A percentile compares a stretch with the other conserved stretches of the same genome.
Conservation (phyloP, 371 early-diverging fungal species). For the Mucor sp. region DNA sequence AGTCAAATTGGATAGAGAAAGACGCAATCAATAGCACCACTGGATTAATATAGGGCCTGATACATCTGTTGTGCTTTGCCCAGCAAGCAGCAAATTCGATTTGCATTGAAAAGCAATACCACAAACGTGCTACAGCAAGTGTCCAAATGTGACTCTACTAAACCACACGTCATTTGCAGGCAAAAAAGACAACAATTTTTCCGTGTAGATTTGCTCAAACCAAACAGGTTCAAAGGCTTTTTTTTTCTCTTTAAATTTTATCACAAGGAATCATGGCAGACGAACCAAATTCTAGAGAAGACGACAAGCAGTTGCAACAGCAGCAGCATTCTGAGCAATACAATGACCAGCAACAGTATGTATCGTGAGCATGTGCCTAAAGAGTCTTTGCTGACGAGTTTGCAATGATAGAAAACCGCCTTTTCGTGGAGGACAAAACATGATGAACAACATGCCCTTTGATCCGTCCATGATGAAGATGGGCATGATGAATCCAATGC, state of each 20-base stretch:
- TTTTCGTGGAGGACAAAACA: constrained; percentile 2
- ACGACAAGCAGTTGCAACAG: neutral
- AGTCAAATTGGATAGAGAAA: neutral
- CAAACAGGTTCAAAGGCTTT: neutral
- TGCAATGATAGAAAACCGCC: constrained; percentile 4
- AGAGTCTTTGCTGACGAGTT: neutral
- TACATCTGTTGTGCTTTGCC: neutral
- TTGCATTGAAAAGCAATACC: neutral
- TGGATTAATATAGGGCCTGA: neutral
- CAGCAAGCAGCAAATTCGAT: neutral
- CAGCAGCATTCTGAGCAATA: neutral
- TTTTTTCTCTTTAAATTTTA: neutral
- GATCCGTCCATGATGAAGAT: constrained; percentile 37
- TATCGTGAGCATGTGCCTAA: neutral
- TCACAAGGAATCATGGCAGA: neutral
- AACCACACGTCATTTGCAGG: neutral
- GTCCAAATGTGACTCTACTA: neutral
- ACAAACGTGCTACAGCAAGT: neutral
- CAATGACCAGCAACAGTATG: constrained; percentile 1
- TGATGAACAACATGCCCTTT: constrained; percentile 14
- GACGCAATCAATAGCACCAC: neutral
- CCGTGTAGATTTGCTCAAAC: neutral
- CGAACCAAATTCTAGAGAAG: constrained; percentile 4
- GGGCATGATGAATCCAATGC: constrained; percentile 43
- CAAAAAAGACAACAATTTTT: neutral